Percentiles rank a stretch among this genome's conserved stretches.
Conservation (phyloP, 345 rosid genomes). For the Eucalyptus leucophloia region DNA sequence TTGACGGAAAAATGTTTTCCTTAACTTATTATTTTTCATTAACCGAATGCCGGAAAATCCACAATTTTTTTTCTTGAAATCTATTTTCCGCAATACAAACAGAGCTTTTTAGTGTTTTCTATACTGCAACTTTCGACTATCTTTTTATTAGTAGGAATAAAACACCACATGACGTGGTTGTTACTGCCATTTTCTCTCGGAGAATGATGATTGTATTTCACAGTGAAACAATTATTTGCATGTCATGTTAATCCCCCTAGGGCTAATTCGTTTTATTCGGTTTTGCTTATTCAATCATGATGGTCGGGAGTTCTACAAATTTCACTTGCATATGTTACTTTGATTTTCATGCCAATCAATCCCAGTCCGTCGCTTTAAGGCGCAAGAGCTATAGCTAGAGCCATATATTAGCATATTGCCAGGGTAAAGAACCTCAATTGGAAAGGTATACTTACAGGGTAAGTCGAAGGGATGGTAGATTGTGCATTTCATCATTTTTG, state of each 20-base stretch:
- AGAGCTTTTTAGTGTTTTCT: background rate
- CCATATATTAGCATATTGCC: background rate
- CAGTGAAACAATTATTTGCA: background rate
- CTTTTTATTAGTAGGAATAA: background rate
- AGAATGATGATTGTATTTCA: background rate
- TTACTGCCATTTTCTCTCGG: background rate
- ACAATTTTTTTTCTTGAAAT: fast-evolving
- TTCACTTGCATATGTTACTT: background rate
- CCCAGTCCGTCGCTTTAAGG: background rate
- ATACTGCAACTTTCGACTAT: background rate
- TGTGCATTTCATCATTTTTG: fast-evolving
- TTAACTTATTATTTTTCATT: too few relatives aligned
- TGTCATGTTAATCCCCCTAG: background rate
- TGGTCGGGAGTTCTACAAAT: background rate
- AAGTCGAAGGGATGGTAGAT: fast-evolving
- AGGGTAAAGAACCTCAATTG: background rate
- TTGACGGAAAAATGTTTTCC: too few relatives aligned
- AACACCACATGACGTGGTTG: background rate
- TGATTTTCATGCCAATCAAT: background rate
- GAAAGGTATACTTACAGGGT: background rate
- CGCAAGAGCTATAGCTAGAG: background rate
- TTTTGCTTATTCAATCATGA: background rate
- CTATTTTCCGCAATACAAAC: fast-evolving
- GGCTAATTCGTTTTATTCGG: background rate
- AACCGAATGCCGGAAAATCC: fast-evolving